A percentile compares a stretch with the other conserved stretches of the same genome.
phyloP scores from a whole-genome alignment of 2,329 filamentous ascomycete genomes.

The Erysiphe pulchra region DNA sequence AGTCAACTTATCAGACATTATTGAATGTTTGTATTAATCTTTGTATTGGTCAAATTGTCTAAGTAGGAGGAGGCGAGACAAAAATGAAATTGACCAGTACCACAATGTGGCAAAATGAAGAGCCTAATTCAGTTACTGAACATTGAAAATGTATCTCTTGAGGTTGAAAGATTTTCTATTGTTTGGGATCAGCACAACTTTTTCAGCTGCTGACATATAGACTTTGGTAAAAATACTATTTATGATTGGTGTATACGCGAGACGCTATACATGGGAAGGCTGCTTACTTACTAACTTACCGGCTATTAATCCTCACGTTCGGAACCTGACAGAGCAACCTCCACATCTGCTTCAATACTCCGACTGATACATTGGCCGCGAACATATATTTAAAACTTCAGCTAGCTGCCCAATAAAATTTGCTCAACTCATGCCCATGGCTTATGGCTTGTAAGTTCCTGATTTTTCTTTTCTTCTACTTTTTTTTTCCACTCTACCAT shows the following conservation, averaged over 20 bases:
- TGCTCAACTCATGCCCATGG: constrained; percentile 5
- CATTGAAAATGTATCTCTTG: not conserved
- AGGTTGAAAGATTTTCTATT: not conserved
- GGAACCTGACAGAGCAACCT: not conserved
- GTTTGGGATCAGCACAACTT: not conserved
- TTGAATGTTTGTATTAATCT: constrained; percentile 1
- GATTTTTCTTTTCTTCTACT: constrained; percentile 2
- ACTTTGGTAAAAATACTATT: not conserved
- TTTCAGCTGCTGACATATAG: too few species aligned
- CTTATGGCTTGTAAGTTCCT: constrained; percentile 17
- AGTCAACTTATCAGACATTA: constrained; percentile 82
- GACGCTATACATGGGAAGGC: constrained; percentile 1
- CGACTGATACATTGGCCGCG: not conserved
- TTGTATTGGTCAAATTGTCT: not conserved
- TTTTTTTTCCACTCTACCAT: not conserved
- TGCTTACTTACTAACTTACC: not conserved
- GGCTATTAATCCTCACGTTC: not conserved
- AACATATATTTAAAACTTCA: not conserved
- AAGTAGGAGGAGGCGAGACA: not conserved
- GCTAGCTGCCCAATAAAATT: not conserved
- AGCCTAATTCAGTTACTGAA: too few species aligned
- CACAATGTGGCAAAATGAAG: not conserved
- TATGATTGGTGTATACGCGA: constrained; percentile 1
- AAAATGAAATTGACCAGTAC: not conserved
- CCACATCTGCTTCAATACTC: not conserved